These are phyloP conservation scores for Colletotrichum sp. DNA, from an alignment of 2,329 filamentous ascomycete genomes.

Conservation along the genomic window DNA sequence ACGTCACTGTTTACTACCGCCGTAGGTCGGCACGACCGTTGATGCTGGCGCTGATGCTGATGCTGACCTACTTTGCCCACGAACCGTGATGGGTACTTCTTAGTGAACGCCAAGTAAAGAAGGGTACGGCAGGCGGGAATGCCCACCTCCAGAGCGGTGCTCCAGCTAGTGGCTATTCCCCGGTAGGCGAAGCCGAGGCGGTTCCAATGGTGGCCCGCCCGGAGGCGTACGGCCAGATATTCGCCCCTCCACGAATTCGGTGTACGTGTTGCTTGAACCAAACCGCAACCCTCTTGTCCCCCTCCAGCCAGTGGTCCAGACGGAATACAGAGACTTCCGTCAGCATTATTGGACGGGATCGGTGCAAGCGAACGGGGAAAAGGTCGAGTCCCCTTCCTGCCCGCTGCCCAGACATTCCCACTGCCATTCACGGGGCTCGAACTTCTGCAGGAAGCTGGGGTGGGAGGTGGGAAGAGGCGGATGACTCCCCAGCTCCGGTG, in stretches of 20 bases:
- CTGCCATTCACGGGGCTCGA: not conserved
- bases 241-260: not conserved
- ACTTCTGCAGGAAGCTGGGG: slow-evolving; percentile 10
- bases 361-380: not conserved
- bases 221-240: not conserved
- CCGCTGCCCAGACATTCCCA: not conserved
- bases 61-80: not conserved
- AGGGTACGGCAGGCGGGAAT: slow-evolving; percentile 5
- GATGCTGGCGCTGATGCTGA: not conserved
- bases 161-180: not conserved
- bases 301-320: not conserved
- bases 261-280: not conserved
- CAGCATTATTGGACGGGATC: slow-evolving; percentile 11
- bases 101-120: not conserved
- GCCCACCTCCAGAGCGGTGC: not conserved
- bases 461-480: not conserved
- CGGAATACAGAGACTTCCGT: not conserved
- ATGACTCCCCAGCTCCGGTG: slow-evolving; percentile 2
- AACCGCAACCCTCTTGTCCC: not conserved
- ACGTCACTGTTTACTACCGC: not conserved
- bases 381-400: not conserved
- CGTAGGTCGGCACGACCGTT: not conserved
- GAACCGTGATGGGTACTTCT: not conserved
- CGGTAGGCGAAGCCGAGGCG: slow-evolving; percentile 2
- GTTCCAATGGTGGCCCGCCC: not conserved